A percentile compares a stretch with the other conserved stretches of the same genome.
Evolutionary conservation across 768 basidiomycete genomes (phyloP).

Genomic region (Leccinum boreale): DNA sequence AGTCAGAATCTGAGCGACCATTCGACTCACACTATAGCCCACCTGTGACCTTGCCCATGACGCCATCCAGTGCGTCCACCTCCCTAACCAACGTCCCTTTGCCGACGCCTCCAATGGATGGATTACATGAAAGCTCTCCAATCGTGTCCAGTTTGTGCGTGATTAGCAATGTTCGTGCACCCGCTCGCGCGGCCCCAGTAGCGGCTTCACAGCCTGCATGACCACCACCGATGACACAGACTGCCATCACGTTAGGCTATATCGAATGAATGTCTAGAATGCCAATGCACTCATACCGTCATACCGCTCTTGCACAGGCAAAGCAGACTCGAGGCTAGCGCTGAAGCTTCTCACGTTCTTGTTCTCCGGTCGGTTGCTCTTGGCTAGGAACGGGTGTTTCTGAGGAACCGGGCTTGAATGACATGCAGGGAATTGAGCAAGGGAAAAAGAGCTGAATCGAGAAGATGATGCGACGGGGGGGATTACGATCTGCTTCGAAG

Average conservation of each 20-base stretch:
- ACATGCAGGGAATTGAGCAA: not conserved
- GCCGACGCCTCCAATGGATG: slow-evolving; percentile 88
- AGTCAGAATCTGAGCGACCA: not conserved
- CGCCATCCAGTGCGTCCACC: slow-evolving; percentile 85
- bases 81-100: slow-evolving; percentile 91
- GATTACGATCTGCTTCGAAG: not conserved
- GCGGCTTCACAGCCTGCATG: slow-evolving; percentile 95
- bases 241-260: slow-evolving; percentile 42
- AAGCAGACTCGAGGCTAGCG: not conserved
- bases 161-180: slow-evolving; percentile 75
- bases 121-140: slow-evolving; percentile 87
- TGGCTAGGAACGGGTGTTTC: not conserved
- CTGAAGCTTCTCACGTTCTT: slow-evolving; percentile 1
- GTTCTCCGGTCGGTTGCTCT: not conserved
- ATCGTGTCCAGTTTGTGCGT: slow-evolving; percentile 82
- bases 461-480: not conserved
- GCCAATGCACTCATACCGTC: slow-evolving; percentile 19
- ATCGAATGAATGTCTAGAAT: slow-evolving; percentile 18
- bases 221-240: slow-evolving; percentile 87
- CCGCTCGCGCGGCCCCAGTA: slow-evolving; percentile 77
- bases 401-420: not conserved
- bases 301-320: slow-evolving; percentile 9
- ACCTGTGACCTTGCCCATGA: slow-evolving; percentile 85
- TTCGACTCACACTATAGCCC: slow-evolving; percentile 14
- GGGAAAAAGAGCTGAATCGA: not conserved